A percentile compares a stretch with the other conserved stretches of the same genome.
These are phyloP conservation scores for Rhodamnia argentea DNA, from an alignment of 345 rosid species.

Conservation along the genomic window DNA sequence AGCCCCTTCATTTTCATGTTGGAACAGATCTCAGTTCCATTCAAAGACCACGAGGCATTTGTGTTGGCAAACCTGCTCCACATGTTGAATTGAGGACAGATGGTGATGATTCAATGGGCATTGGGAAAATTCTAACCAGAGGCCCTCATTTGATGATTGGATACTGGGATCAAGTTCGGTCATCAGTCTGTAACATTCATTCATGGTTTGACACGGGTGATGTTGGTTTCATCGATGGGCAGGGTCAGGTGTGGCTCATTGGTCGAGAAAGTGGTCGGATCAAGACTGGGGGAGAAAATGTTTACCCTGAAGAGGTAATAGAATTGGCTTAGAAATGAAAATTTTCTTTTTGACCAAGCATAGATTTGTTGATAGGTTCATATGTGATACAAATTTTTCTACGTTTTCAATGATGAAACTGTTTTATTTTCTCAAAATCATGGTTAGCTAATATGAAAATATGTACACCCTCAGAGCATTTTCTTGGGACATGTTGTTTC, in stretches of 20 bases:
- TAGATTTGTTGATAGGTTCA: background rate
- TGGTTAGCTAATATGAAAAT: background rate
- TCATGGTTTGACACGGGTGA: constrained; percentile 87
- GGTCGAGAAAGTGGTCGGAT: constrained; percentile 66
- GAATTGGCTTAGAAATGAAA: background rate
- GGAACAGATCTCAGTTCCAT: background rate
- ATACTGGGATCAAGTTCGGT: constrained; percentile 44
- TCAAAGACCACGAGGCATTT: constrained; percentile 38
- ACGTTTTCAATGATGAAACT: background rate
- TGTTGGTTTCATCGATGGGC: constrained; percentile 45
- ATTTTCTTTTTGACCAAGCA: background rate
- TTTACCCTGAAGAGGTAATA: constrained; percentile 82
- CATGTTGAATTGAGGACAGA: constrained; percentile 58
- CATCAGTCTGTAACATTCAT: constrained; percentile 9
- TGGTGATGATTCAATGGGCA: constrained; percentile 24
- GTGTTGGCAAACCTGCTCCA: constrained; percentile 79
- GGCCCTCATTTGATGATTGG: constrained; percentile 75
- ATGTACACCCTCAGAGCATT: background rate
- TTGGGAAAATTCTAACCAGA: constrained; percentile 62
- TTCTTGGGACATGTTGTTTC: background rate
- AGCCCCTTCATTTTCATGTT: constrained; percentile 6
- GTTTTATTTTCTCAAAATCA: background rate
- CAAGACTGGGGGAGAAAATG: constrained; percentile 83
- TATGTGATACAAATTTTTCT: background rate
- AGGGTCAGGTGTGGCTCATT: constrained; percentile 66